Evolutionary conservation across 2,329 filamentous ascomycete genomes (phyloP).

Genomic region (Calonectria pteridis): DNA sequence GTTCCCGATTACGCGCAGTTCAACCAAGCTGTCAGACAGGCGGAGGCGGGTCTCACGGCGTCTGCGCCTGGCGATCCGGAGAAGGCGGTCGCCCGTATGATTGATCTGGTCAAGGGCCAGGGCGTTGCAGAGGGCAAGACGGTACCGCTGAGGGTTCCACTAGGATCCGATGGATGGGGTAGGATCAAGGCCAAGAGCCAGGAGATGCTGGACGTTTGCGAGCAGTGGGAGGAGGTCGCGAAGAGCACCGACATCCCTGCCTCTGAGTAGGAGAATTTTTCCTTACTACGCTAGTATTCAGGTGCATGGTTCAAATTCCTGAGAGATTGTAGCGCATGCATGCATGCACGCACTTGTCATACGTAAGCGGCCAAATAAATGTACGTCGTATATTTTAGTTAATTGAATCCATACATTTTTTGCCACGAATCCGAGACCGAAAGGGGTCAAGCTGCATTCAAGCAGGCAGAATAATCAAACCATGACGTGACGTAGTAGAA

Average conservation of each 20-base stretch:
- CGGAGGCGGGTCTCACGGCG: constrained; percentile 29
- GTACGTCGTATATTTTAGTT: background rate
- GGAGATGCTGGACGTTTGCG: constrained; percentile 59
- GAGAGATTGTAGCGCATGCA: background rate
- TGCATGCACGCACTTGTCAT: background rate
- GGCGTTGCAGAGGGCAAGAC: constrained; percentile 45
- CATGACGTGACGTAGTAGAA: too few species aligned
- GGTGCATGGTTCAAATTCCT: background rate
- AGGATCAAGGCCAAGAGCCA: constrained; percentile 64
- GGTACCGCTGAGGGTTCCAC: constrained; percentile 61
- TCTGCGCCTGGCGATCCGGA: constrained; percentile 63
- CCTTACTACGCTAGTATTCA: too few species aligned
- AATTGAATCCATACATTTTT: background rate
- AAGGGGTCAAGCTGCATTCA: background rate
- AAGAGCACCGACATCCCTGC: constrained; percentile 58
- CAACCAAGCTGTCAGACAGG: constrained; percentile 41
- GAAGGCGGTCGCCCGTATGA: constrained; percentile 64
- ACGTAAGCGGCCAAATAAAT: background rate
- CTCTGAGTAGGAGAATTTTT: background rate
- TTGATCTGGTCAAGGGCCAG: constrained; percentile 65
- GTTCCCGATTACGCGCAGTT: constrained; percentile 47
- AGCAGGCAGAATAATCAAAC: too few species aligned
- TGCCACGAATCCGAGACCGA: background rate
- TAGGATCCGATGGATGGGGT: constrained; percentile 66
- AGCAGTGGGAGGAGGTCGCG: constrained; percentile 62